phyloP scores from a whole-genome alignment of 2,329 filamentous ascomycete genomes.

The Coleophoma crateriformis region DNA sequence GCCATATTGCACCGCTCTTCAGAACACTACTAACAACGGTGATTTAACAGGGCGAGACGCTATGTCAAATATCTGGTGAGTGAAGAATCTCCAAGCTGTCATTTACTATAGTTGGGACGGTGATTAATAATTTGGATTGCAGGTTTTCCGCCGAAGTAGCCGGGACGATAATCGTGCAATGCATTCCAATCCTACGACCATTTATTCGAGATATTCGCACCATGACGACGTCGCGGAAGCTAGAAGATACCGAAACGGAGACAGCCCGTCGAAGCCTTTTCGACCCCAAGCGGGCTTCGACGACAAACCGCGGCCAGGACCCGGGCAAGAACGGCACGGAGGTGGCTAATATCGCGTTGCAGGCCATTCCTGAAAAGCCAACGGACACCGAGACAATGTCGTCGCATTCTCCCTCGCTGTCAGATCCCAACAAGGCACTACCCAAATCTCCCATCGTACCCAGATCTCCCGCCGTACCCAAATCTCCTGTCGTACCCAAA shows the following conservation, averaged over 20 bases:
- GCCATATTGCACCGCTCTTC: slow-evolving; percentile 2
- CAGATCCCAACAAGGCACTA: not conserved
- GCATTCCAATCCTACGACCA: slow-evolving; percentile 44
- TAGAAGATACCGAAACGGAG: not conserved
- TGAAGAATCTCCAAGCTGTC: not conserved
- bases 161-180: slow-evolving; percentile 50
- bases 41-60: slow-evolving; percentile 31
- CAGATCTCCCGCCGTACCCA: not conserved
- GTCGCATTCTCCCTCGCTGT: not conserved
- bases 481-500: no score
- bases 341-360: not conserved
- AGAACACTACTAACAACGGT: not conserved
- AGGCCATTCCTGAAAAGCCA: not conserved
- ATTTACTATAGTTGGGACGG: slow-evolving; percentile 7
- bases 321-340: not conserved
- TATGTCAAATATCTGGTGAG: slow-evolving; percentile 36
- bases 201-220: slow-evolving; percentile 37
- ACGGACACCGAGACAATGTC: not conserved
- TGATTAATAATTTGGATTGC: not conserved
- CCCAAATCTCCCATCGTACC: not conserved
- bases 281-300: not conserved
- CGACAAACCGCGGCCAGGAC: not conserved
- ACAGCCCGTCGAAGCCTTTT: not conserved
- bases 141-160: slow-evolving; percentile 44
- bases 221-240: slow-evolving; percentile 26